A percentile compares a stretch with the other conserved stretches of the same genome.
Conservation (phyloP, 306 rosid species). For the Abrus precatorius region DNA sequence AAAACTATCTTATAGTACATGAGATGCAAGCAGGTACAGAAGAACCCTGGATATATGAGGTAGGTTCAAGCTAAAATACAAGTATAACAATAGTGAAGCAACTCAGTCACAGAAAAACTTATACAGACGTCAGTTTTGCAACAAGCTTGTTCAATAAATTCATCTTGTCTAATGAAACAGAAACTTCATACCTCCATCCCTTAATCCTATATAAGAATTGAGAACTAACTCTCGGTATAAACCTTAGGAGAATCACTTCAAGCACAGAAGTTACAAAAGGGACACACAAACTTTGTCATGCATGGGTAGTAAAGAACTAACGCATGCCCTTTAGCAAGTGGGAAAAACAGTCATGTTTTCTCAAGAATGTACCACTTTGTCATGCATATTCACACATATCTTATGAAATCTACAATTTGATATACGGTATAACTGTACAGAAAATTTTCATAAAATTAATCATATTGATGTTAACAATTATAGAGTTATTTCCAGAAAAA, state of each 20-base stretch:
- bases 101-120: background rate
- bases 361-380: background rate
- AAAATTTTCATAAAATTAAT: background rate
- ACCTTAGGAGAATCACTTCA: background rate
- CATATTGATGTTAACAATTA: constrained; percentile 14
- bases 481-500: constrained; percentile 9
- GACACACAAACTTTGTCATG: background rate
- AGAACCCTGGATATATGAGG: background rate
- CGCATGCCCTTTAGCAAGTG: background rate
- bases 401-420: constrained; percentile 6
- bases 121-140: background rate
- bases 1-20: constrained; percentile 1
- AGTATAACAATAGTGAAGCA: constrained; percentile 5
- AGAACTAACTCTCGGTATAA: constrained; percentile 17
- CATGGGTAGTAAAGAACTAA: constrained; percentile 26
- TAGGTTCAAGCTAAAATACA: background rate
- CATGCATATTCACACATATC: constrained; percentile 10
- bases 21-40: background rate
- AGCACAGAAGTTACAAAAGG: background rate
- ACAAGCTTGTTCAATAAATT: constrained; percentile 20
- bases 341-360: background rate
- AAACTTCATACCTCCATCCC: constrained; percentile 2
- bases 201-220: constrained; percentile 21
- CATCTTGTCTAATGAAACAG: background rate
- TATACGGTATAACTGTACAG: background rate